Base-by-base conservation (phyloP, 116 monocot species). In the Trichopus zeylanicus region DNA sequence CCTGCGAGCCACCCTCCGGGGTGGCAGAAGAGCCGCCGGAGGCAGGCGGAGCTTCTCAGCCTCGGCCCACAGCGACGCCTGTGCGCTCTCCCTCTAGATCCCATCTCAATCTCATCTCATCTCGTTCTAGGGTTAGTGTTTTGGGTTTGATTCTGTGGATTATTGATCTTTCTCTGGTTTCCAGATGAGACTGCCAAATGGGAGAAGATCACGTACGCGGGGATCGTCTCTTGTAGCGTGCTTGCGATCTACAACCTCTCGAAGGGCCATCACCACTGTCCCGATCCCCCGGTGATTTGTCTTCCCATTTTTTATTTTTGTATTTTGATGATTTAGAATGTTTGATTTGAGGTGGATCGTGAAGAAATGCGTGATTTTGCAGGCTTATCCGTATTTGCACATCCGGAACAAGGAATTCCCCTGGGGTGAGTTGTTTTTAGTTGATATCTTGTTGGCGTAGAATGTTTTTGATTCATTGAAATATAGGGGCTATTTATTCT, bases 361-460 rank as follows among this genome's bases (percentile, higher is more conserved):
- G 16, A 46, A 11, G 46, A 26, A 24, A 53, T 19, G 31, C 18
- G 21, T 15, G 26, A 11, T 3, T 39, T 6, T 68, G 76, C 85
- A 90, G 90, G 60, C 85, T 13, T 90, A 82, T 35, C 53, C 73
- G 7, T 90, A 82, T 72, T 54, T 90, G 59, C 90, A 79, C 78
- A 76, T 90, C 53, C 74, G 90, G 31, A 90, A 85, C 73, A 90
- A 90, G 73, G 90, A 90, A 32, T 90, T 90, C 63, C 90, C 90
- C 21, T 90, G 90, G 90, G 90, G 90, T 89, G 67, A 32, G 55
- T 19, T 39, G 6, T 21, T 19, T 55, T 18, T 12, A 24, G 7
- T 25, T 25, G 23, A 52, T 42, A 39, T 67, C n/a, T n/a, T n/a
- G n/a, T n/a, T n/a, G n/a, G n/a, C n/a, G n/a, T n/a, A n/a, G n/a